These are phyloP conservation scores for Prunus dulcis DNA, from an alignment of 306 rosid species.

Conservation along the genomic window DNA sequence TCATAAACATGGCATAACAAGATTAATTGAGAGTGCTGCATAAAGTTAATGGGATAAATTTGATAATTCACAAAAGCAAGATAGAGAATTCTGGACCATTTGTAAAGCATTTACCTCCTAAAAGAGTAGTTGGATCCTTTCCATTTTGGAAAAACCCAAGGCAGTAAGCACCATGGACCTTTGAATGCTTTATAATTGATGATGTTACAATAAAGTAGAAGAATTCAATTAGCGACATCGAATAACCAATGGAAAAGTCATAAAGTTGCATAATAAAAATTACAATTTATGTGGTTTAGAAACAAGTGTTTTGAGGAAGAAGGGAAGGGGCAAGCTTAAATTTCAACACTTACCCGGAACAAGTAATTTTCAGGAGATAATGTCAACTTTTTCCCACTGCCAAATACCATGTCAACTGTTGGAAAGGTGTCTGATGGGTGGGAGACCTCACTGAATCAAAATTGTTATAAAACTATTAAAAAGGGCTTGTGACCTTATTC, in stretches of 20 bases:
- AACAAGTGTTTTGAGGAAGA: not conserved
- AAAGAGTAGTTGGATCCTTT: conserved; percentile 87
- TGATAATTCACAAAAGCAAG: not conserved
- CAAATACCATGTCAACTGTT: conserved; percentile 85
- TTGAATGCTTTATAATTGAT: conserved; percentile 72
- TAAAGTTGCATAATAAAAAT: not conserved
- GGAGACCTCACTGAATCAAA: conserved; percentile 59
- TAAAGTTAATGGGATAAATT: conserved; percentile 19
- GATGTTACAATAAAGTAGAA: conserved; percentile 22
- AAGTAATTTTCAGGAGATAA: conserved; percentile 94
- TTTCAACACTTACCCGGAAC: conserved; percentile 61
- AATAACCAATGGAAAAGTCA: conserved; percentile 22
- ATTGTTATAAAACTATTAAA: conserved; percentile 25
- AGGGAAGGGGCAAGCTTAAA: not conserved
- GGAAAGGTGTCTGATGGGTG: conserved; percentile 67
- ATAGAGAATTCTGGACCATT: not conserved
- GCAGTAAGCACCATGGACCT: conserved; percentile 86
- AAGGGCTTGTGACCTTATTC: not conserved
- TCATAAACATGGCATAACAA: conserved; percentile 17
- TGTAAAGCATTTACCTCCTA: conserved; percentile 67
- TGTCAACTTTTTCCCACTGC: conserved; percentile 62
- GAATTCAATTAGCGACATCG: conserved; percentile 18
- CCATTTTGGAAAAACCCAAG: conserved; percentile 82
- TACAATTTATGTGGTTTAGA: not conserved
- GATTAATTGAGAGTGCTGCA: conserved; percentile 1